Base-by-base conservation (phyloP, 345 rosid genomes). In the Lepidium aucheri region DNA sequence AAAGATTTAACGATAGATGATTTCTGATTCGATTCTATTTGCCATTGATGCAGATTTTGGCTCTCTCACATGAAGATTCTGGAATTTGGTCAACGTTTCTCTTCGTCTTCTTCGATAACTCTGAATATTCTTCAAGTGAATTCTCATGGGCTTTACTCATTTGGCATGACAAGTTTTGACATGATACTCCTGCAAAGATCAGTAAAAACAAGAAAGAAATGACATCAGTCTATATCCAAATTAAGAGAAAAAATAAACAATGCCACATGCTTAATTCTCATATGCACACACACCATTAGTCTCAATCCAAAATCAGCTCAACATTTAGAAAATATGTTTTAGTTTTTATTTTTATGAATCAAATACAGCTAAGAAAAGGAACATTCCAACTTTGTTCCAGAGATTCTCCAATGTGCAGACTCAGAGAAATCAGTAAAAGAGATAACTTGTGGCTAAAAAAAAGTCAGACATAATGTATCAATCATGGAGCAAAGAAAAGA, bases 111-210 rank as follows among this genome's bases (percentile, higher is more conserved):
- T 20, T 20, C 22, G 22, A 20, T 20, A 20, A 20, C 22, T 20
- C 22, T 20, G 22, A 20, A 20, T 20, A 20, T 20, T 20, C 22
- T 20, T 20, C 22, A 20, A 20, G 22, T 20, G 22, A 20, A 20
- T 20, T 1, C 3, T 20, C 22, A 20, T 20, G 22, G 22, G 22
- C n/a, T 20, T 20, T 20, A 1, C 3, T 20, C 1, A 20, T 20
- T 20, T 20, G 22, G 22, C 97, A 77, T 74, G 78, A 66, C 89
- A 82, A 14, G 96, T 91, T 65, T 83, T 91, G 78, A 88, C 91
- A 76, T 81, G 83, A 74, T 76, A 76, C 54, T 88, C 97, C 96
- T 88, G 79, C 22, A n/a, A n/a, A n/a, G n/a, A n/a, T n/a, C n/a
- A n/a, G n/a, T 47, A 47, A 41, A 24, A 46, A 34, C 0, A 41